A percentile compares a stretch with the other conserved stretches of the same genome.
phyloP scores from a whole-genome alignment of 306 rosid species.

The Quercus ilex region DNA sequence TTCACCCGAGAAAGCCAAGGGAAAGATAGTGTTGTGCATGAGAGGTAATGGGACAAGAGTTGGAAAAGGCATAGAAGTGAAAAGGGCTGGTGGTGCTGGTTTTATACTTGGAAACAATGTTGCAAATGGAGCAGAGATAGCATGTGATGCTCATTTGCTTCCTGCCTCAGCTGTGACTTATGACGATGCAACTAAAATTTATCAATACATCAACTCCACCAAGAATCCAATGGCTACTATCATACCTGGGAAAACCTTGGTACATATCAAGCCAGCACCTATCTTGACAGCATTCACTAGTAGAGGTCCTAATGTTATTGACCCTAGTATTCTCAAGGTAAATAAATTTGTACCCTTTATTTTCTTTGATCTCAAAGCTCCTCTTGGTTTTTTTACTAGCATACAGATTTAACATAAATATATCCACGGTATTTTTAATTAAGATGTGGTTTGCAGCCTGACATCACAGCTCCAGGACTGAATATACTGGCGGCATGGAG shows the following conservation, averaged over 20 bases:
- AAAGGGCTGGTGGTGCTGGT: conserved; percentile 71
- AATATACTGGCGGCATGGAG: conserved; percentile 96
- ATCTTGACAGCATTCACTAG: conserved; percentile 69
- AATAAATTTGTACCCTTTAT: neutral
- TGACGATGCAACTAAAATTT: conserved; percentile 40
- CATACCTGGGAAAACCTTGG: conserved; percentile 53
- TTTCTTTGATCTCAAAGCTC: too few relatives aligned
- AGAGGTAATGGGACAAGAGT: conserved; percentile 64
- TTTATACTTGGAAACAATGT: conserved; percentile 54
- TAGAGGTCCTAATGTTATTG: conserved; percentile 84
- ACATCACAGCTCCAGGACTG: conserved; percentile 90
- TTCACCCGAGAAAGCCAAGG: conserved; percentile 48
- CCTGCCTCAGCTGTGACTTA: conserved; percentile 62
- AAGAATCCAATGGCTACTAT: conserved; percentile 53
- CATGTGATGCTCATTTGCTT: conserved; percentile 63
- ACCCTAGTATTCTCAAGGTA: conserved; percentile 81
- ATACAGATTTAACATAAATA: neutral
- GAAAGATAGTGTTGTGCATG: conserved; percentile 76
- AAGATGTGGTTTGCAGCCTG: conserved; percentile 61
- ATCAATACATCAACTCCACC: conserved; percentile 47
- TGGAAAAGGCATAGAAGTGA: conserved; percentile 66
- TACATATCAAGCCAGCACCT: conserved; percentile 78
- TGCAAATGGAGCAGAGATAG: conserved; percentile 42
- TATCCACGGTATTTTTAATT: neutral
- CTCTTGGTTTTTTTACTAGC: neutral